A percentile compares a stretch with the other conserved stretches of the same genome.
phyloP scores from a whole-genome alignment of 371 early-diverging fungal genomes.

The Mucor irregularis region DNA sequence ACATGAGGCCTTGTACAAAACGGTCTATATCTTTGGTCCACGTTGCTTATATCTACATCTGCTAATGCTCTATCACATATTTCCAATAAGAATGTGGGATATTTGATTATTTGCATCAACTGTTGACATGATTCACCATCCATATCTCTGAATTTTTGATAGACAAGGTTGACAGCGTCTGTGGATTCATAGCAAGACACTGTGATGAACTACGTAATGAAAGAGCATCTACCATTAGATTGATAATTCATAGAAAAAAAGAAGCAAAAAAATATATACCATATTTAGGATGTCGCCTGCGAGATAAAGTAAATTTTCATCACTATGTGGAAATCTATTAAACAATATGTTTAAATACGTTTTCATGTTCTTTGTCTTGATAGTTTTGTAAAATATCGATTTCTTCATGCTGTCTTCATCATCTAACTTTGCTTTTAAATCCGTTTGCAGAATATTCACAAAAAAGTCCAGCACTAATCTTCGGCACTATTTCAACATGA shows the following conservation, averaged over 20 bases:
- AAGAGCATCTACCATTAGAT: too few relatives aligned
- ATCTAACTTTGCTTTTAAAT: conserved; percentile 13
- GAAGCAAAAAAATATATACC: conserved; percentile 3
- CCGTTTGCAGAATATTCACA: conserved; percentile 19
- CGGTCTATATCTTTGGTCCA: background rate
- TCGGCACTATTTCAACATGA: conserved; percentile 4
- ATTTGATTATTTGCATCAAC: conserved; percentile 18
- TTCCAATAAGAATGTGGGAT: conserved; percentile 14
- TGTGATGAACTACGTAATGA: conserved; percentile 16
- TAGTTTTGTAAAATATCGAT: conserved; percentile 11
- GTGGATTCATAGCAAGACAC: conserved; percentile 8
- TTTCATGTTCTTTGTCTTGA: conserved; percentile 11
- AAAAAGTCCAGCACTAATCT: conserved; percentile 15
- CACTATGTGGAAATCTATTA: conserved; percentile 1
- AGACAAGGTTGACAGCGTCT: conserved; percentile 1
- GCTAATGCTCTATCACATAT: conserved; percentile 20
- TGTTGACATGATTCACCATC: conserved; percentile 6
- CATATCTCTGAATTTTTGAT: conserved; percentile 13
- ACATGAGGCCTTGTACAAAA: conserved; percentile 4
- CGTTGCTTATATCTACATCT: conserved; percentile 10
- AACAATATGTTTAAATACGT: conserved; percentile 13
- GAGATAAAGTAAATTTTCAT: conserved; percentile 5
- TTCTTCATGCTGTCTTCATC: background rate
- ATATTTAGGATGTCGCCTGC: conserved; percentile 15
- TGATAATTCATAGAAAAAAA: too few relatives aligned